Percentiles rank a stretch among this genome's conserved stretches.
These are phyloP conservation scores for Colletotrichum sansevieriae DNA, from an alignment of 2,329 filamentous ascomycete species.

Conservation along the genomic window DNA sequence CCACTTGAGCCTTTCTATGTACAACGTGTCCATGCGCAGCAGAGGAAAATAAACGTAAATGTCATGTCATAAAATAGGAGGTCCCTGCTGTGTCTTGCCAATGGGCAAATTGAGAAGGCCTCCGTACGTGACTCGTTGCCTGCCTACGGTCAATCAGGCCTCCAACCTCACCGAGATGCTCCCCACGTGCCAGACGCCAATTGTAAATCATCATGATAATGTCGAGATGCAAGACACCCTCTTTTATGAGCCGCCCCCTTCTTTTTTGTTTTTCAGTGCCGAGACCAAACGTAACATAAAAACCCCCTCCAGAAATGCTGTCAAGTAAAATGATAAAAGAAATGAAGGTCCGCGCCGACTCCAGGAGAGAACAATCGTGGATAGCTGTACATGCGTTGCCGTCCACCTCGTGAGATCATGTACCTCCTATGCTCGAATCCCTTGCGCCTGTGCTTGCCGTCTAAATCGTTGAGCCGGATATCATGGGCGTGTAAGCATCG, in stretches of 20 bases:
- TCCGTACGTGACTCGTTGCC: constrained; percentile 26
- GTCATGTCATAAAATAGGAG: constrained; percentile 12
- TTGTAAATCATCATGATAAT: constrained; percentile 21
- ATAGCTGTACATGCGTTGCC: constrained; percentile 1
- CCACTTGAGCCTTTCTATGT: constrained; percentile 20
- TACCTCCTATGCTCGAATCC: constrained; percentile 28
- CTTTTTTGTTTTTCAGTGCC: constrained; percentile 36
- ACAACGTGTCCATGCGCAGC: constrained; percentile 11
- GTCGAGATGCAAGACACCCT: constrained; percentile 36
- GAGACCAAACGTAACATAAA: constrained; percentile 6
- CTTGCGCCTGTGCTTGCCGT: constrained; percentile 40
- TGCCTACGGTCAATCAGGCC: constrained; percentile 18
- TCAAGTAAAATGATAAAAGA: not conserved
- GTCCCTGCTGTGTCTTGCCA: not conserved
- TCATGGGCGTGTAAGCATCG: constrained; percentile 32
- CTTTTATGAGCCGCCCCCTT: constrained; percentile 32
- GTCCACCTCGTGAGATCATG: constrained; percentile 7
- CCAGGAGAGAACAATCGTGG: constrained; percentile 14
- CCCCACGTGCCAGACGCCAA: constrained; percentile 32
- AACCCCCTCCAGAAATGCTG: constrained; percentile 1
- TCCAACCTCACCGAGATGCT: constrained; percentile 28
- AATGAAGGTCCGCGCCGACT: constrained; percentile 30
- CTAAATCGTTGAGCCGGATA: constrained; percentile 37
- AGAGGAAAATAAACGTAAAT: not conserved
- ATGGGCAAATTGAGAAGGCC: not conserved